These are phyloP conservation scores for Eucalyptus marginata DNA, from an alignment of 345 rosid genomes.

Conservation along the genomic window DNA sequence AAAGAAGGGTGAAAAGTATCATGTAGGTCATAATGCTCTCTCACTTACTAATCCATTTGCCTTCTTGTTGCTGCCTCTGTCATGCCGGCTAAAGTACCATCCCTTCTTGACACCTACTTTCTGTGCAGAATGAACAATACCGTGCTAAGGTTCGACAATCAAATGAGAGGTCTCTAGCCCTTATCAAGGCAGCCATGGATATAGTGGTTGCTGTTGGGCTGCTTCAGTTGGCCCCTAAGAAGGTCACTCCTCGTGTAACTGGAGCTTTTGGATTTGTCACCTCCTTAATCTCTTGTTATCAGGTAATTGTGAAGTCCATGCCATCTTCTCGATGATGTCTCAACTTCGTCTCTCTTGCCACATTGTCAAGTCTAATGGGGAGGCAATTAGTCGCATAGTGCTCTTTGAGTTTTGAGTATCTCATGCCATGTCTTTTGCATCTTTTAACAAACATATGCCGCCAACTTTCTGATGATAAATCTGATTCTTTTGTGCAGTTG, in stretches of 20 bases:
- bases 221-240: slow-evolving; percentile 83
- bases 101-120: neutral
- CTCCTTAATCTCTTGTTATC: slow-evolving; percentile 93
- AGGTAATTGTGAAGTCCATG: slow-evolving; percentile 28
- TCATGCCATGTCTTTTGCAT: neutral
- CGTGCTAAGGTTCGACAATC: slow-evolving; percentile 65
- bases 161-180: slow-evolving; percentile 72
- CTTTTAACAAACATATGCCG: neutral
- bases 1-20: slow-evolving; percentile 50
- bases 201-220: slow-evolving; percentile 80
- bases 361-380: neutral
- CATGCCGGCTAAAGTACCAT: neutral
- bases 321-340: neutral
- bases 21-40: slow-evolving; percentile 20
- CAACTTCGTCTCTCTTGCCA: neutral
- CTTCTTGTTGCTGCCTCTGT: neutral
- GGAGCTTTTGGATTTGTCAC: slow-evolving; percentile 75
- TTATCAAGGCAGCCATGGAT: slow-evolving; percentile 80
- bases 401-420: neutral
- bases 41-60: neutral
- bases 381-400: neutral
- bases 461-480: neutral
- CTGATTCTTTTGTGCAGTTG: slow-evolving; percentile 24
- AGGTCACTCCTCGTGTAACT: slow-evolving; percentile 80
- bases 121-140: slow-evolving; percentile 59